Conservation (phyloP, 345 rosid species). For the Chamaenerion angustifolium region DNA sequence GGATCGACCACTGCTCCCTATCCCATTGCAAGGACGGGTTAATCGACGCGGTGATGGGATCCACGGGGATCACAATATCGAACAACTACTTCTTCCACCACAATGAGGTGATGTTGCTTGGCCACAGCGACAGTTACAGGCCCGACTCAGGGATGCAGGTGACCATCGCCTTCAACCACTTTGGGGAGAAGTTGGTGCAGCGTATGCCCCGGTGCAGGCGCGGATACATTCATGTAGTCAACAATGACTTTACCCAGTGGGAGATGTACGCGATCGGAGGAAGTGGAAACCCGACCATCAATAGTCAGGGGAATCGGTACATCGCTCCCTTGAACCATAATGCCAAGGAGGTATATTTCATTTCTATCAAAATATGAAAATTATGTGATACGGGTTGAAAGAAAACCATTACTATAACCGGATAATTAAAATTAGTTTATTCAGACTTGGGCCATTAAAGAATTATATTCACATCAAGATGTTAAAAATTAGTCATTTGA, state of each 20-base stretch:
- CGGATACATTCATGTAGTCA: constrained; percentile 90
- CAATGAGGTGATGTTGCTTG: constrained; percentile 92
- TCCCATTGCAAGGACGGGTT: constrained; percentile 90
- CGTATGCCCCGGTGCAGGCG: constrained; percentile 89
- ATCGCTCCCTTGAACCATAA: constrained; percentile 62
- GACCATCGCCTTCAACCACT: constrained; percentile 93
- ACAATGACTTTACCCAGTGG: constrained; percentile 89
- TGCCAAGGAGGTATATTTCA: constrained; percentile 78
- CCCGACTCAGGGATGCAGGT: constrained; percentile 96
- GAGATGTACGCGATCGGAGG: constrained; percentile 99
- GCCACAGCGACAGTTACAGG: constrained; percentile 73
- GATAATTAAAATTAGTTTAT: no score
- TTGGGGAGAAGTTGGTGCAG: constrained; percentile 78
- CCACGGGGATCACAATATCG: constrained; percentile 84
- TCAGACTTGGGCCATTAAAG: no score
- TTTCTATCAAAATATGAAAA: no score
- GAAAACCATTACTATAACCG: no score
- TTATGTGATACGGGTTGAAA: no score
- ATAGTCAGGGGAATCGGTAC: constrained; percentile 92
- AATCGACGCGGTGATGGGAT: constrained; percentile 91
- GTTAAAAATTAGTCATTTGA: no score
- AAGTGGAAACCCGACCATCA: constrained; percentile 88
- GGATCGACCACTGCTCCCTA: constrained; percentile 94
- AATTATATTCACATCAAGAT: no score
- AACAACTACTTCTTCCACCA: constrained; percentile 91